These are phyloP conservation scores for Thelonectria rubi DNA, from an alignment of 2,329 filamentous ascomycete species.

Conservation along the genomic window DNA sequence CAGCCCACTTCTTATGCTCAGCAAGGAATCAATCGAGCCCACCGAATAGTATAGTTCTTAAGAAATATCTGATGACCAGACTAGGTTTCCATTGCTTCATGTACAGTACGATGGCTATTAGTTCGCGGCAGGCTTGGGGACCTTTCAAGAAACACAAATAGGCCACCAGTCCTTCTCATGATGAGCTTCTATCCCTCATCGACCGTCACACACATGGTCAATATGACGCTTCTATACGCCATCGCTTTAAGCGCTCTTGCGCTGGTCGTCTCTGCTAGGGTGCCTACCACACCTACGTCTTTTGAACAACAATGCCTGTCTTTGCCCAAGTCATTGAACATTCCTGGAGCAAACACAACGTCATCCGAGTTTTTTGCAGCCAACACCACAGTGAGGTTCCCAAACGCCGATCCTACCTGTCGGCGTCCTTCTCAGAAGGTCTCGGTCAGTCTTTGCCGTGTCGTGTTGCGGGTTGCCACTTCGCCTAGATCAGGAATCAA, in stretches of 20 bases:
- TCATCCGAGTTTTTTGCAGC: not conserved
- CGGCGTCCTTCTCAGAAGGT: not conserved
- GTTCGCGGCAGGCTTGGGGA: no score
- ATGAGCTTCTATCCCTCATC: not conserved
- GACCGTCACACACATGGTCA: not conserved
- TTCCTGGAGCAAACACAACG: not conserved
- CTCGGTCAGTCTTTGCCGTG: not conserved
- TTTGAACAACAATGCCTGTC: not conserved
- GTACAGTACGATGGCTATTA: no score
- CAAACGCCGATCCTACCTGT: constrained; percentile 7
- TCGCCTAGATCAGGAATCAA: not conserved
- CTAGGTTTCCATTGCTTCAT: no score
- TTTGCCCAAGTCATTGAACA: not conserved
- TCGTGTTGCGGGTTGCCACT: not conserved
- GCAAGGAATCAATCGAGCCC: no score
- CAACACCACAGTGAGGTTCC: not conserved
- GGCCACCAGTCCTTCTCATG: no score
- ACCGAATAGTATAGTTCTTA: no score
- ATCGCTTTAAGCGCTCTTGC: not conserved
- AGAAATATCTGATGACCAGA: no score
- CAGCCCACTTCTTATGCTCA: no score
- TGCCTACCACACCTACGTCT: no score
- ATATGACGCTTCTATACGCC: not conserved
- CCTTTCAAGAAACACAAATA: no score
- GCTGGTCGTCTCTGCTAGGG: not conserved